Percentiles rank a stretch among this genome's conserved stretches.
phyloP scores from a whole-genome alignment of 164 flowering plant species.

The Umbellularia californica region DNA sequence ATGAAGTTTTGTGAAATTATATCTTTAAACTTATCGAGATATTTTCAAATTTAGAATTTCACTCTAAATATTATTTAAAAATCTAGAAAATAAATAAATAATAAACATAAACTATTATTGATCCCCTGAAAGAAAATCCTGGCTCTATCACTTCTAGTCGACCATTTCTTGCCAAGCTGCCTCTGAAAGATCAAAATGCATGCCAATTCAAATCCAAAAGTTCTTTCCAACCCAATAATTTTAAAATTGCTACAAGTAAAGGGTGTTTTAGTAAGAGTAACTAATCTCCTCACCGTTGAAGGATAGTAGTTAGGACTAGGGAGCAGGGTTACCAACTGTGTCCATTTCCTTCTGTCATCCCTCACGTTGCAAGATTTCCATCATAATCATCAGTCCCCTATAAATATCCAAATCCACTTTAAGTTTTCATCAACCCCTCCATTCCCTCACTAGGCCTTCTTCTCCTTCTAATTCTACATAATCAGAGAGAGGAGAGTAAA shows the following conservation, averaged over 20 bases:
- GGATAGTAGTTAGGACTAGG: neutral
- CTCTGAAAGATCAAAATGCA: no score
- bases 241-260: neutral
- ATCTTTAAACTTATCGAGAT: no score
- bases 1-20: no score
- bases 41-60: no score
- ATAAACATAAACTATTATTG: no score
- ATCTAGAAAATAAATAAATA: no score
- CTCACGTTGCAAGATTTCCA: neutral
- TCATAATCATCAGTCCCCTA: conserved; percentile 4
- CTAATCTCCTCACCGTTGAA: neutral
- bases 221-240: no score
- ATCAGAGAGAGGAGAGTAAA: neutral
- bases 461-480: neutral
- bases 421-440: conserved; percentile 8
- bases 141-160: no score
- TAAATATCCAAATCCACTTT: conserved; percentile 9
- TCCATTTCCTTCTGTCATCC: neutral
- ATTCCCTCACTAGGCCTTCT: neutral
- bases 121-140: no score
- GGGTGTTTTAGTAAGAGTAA: neutral
- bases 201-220: no score
- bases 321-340: conserved; percentile 2
- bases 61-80: no score
- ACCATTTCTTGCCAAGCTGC: no score